phyloP scores from a whole-genome alignment of 306 rosid genomes.

The Trifolium repens region DNA sequence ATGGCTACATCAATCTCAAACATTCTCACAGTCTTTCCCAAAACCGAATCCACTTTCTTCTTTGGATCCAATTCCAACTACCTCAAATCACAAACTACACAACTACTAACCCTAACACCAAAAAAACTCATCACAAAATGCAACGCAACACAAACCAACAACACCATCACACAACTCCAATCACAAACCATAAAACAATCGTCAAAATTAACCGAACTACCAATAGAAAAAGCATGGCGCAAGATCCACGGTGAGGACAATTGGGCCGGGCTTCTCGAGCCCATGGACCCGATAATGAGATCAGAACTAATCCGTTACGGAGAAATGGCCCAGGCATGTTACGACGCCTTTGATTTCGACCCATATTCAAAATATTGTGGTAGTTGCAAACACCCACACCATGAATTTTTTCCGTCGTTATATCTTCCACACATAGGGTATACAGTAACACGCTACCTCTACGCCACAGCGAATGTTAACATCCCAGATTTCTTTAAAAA shows the following conservation, averaged over 20 bases:
- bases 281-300: constrained; percentile 67
- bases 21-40: constrained; percentile 38
- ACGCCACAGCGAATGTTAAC: constrained; percentile 70
- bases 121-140: not conserved
- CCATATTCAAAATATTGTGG: constrained; percentile 87
- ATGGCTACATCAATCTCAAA: constrained; percentile 1
- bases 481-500: constrained; percentile 74
- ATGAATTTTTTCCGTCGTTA: constrained; percentile 48
- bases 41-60: not conserved
- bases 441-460: constrained; percentile 68
- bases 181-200: not conserved
- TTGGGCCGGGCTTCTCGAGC: constrained; percentile 79
- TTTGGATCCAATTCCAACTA: constrained; percentile 11
- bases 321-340: constrained; percentile 89
- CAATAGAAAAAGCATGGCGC: constrained; percentile 54
- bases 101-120: not conserved
- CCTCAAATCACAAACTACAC: not conserved
- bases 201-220: not conserved
- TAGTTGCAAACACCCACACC: constrained; percentile 60
- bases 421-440: constrained; percentile 52
- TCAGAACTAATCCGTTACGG: constrained; percentile 78
- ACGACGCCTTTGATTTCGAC: constrained; percentile 86
- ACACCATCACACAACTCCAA: constrained; percentile 44
- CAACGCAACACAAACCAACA: not conserved
- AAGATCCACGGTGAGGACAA: constrained; percentile 72